These are phyloP conservation scores for Dipodascus geniculatus DNA, from an alignment of 805 yeast genomes.

Conservation along the genomic window DNA sequence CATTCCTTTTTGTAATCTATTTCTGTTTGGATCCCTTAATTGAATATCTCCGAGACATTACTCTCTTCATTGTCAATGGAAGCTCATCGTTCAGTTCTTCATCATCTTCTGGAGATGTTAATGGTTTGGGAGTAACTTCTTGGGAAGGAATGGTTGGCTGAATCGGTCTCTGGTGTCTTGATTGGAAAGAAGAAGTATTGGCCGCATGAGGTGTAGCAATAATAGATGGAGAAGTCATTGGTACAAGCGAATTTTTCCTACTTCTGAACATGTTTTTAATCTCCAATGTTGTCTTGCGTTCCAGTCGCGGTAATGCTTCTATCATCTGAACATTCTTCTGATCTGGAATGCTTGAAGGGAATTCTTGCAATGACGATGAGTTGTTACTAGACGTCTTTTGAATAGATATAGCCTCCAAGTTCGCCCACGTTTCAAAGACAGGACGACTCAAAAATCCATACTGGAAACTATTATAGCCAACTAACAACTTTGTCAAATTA, in stretches of 20 bases:
- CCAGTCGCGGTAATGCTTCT: not conserved
- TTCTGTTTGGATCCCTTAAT: not conserved
- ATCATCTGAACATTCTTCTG: not conserved
- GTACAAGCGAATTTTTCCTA: conserved; percentile 1
- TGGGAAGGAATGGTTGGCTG: too few relatives aligned
- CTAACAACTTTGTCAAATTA: conserved; percentile 31
- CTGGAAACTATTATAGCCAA: conserved; percentile 39
- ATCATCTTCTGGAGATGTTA: too few relatives aligned
- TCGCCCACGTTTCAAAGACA: conserved; percentile 16
- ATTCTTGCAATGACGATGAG: too few relatives aligned
- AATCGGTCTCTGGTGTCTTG: too few relatives aligned
- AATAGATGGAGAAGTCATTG: not conserved
- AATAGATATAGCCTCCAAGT: conserved; percentile 1
- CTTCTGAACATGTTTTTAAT: not conserved
- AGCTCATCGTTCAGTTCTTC: not conserved
- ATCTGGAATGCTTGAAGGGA: not conserved
- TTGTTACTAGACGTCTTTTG: not conserved
- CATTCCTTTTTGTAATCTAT: not conserved
- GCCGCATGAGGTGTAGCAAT: not conserved
- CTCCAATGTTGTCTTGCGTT: not conserved
- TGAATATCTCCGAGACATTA: not conserved
- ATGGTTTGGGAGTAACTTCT: too few relatives aligned
- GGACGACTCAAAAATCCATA: conserved; percentile 42
- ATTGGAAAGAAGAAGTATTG: not conserved
- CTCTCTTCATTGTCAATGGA: not conserved